Base-by-base conservation (phyloP, 1,139 yeast genomes). In the Debaryomyces subglobosus region DNA sequence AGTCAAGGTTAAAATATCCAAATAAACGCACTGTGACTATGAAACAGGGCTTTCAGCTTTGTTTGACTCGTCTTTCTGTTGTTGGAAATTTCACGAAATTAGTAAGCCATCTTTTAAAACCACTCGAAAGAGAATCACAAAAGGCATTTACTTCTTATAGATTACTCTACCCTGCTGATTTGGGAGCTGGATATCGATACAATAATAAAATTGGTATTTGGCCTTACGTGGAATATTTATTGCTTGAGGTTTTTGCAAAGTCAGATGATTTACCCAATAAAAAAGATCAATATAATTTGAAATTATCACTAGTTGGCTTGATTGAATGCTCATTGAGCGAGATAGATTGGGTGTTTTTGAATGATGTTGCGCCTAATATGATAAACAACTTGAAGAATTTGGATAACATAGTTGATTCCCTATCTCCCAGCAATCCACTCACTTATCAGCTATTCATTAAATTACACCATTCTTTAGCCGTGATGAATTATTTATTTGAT, bases 211-310 rank as follows among this genome's bases (percentile, higher is more conserved):
- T 75, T 13, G 96, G 97, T 2, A 67, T 90, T 9, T 84, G 92
- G 83, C 92, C 96, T 3, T 92, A 91, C 58, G 68, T 89, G 47
- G 95, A 89, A 50, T 90, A 81, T 57, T 63, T 90, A 23, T 64
- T 88, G 36, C 67, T 77, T n/a, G 88, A 86, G 39, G 81, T 90
- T 0, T 81, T 92, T 55, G 79, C 77, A 15, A 77, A 77, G 32
- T 59, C 80, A 2, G 54, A 53, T 9, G 58, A 58, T 18, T 59
- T 75, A 43, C 41, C 54, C 9, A 59, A 61, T 23, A 48, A 72
- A 3, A 65, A 65, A 0, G 82, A 80, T 30, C 74, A 71, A 49
- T 58, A 69, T 5, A 65, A 72, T 1, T 62, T 91, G 16, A 92
- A 87, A 57, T 55, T 67, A 3, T 74, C 78, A 1, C 73, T 89